Evolutionary conservation across 192 early-diverging fungal genomes (phyloP), one percentile per base, ranked within the genome.

Genomic region (Linnemannia elongata): DNA sequence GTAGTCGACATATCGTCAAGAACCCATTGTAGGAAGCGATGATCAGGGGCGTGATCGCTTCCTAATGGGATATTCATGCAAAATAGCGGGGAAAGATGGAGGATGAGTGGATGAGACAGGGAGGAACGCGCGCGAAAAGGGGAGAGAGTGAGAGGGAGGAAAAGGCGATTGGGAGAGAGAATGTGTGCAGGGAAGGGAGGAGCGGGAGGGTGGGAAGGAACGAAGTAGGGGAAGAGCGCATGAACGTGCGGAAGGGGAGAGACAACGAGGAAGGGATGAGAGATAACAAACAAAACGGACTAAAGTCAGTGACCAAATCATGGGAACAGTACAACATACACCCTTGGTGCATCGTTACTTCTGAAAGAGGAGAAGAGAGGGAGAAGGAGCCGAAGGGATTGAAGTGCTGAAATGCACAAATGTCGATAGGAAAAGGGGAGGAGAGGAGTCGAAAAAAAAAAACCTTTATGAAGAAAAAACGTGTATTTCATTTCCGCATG

Each of bases 31-130:
- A 91, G 17, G 86, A 87, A 8, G 95, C 94, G 54, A 94, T 93
- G 57, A 94, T 94, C 47, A 96, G 83, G 10, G 95, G 94, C 36
- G 95, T 95, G 60, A 88, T 88, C 45, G 75, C 76, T 79, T 90
- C 89, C 82, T 89, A 55, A 27, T 35, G 5, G 44, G 22, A 36
- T 33, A 41, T 55, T 41, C 18, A 76, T 55, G 55, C 55, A 41
- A 30, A 20, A 69, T 41, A 75, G 24, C 24, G 52, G 55, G 12
- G 13, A 33, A 38, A 69, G 7, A 24, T 44, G 18, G 36, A 45
- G n/a, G 33, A 47, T 17, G 18, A 66, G 38, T 27, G 4, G n/a
- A 22, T 30, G 57, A 33, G 63, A 30, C 27, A 45, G 44, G 35
- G 35, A 36, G 66, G 30, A 17, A 69, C 30, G 15, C 47, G 52